Conservation (phyloP, 2,329 filamentous ascomycete species). For the Phialophora expanda region DNA sequence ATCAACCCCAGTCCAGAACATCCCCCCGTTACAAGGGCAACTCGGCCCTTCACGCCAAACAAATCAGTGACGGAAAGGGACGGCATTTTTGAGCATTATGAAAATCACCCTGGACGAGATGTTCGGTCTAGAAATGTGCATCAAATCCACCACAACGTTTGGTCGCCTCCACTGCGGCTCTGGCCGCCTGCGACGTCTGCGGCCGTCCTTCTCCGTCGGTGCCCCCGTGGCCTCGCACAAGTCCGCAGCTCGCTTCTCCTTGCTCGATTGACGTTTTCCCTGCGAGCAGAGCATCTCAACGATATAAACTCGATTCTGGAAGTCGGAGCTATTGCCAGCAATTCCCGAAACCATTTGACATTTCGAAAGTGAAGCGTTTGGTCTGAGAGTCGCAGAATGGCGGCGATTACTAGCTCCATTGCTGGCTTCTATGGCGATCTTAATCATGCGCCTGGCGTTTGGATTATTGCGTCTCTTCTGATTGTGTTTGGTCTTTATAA, state of each 20-base stretch:
- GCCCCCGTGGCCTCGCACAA: slow-evolving; percentile 21
- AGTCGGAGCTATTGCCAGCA: not conserved
- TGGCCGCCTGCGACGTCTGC: slow-evolving; percentile 9
- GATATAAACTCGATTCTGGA: slow-evolving; percentile 16
- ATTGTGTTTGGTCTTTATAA: slow-evolving; percentile 29
- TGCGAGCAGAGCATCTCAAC: slow-evolving; percentile 1
- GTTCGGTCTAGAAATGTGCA: slow-evolving; percentile 5
- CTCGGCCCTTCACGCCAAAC: slow-evolving; percentile 49
- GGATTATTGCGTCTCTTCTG: slow-evolving; percentile 23
- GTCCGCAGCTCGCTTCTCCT: slow-evolving; percentile 25
- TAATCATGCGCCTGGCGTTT: slow-evolving; percentile 28
- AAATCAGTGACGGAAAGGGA: slow-evolving; percentile 37
- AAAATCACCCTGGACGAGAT: not conserved
- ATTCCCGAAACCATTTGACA: not conserved
- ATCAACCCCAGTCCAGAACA: slow-evolving; percentile 56
- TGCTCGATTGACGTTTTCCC: slow-evolving; percentile 20
- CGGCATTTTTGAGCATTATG: slow-evolving; percentile 3
- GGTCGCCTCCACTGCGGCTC: slow-evolving; percentile 15
- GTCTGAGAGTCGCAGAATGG: not conserved
- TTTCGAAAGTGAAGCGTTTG: not conserved
- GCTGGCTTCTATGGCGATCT: slow-evolving; percentile 25
- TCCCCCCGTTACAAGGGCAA: slow-evolving; percentile 54
- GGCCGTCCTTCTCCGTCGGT: slow-evolving; percentile 24
- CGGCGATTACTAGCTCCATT: slow-evolving; percentile 17
- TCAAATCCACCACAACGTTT: not conserved